Evolutionary conservation across 208 protist species (phyloP).

Genomic region (Leishmania gerbilli): DNA sequence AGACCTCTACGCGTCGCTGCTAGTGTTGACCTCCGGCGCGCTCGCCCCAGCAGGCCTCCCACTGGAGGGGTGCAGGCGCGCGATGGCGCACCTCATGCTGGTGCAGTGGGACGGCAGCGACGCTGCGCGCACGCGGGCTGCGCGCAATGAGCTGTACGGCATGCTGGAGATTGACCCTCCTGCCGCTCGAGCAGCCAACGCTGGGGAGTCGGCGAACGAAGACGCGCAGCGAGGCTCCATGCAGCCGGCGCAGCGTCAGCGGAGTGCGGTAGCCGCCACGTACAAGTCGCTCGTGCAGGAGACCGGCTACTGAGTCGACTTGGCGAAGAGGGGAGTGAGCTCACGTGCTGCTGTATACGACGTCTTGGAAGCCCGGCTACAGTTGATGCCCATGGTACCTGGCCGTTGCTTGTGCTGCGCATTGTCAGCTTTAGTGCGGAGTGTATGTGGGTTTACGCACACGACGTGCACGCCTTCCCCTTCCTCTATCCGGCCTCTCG

Average conservation of each 20-base stretch:
- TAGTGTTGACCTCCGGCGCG: slow-evolving; percentile 55
- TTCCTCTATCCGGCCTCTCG: not conserved
- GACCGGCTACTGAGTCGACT: slow-evolving; percentile 65
- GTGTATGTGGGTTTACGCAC: not conserved
- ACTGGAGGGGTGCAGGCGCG: slow-evolving; percentile 34
- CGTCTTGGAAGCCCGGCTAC: not conserved
- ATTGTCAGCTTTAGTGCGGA: not conserved
- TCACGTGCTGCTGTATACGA: not conserved
- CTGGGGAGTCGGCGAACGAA: not conserved
- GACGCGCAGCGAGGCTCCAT: slow-evolving; percentile 21
- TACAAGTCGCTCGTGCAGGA: slow-evolving; percentile 86
- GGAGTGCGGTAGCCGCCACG: slow-evolving; percentile 56
- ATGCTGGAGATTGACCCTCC: slow-evolving; percentile 67
- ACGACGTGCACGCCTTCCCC: not conserved
- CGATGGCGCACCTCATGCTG: slow-evolving; percentile 62
- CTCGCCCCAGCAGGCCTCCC: not conserved
- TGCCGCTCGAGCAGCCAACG: not conserved
- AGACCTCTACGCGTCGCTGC: slow-evolving; percentile 88
- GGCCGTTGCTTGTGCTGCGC: not conserved
- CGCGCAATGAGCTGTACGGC: slow-evolving; percentile 80
- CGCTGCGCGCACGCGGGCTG: slow-evolving; percentile 49
- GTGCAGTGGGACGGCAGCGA: slow-evolving; percentile 87
- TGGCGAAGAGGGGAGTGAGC: not conserved
- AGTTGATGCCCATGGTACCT: not conserved
- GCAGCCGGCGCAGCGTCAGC: slow-evolving; percentile 8